Evolutionary conservation across 257 asterid species (phyloP).

Genomic region (Eustoma russellianum): DNA sequence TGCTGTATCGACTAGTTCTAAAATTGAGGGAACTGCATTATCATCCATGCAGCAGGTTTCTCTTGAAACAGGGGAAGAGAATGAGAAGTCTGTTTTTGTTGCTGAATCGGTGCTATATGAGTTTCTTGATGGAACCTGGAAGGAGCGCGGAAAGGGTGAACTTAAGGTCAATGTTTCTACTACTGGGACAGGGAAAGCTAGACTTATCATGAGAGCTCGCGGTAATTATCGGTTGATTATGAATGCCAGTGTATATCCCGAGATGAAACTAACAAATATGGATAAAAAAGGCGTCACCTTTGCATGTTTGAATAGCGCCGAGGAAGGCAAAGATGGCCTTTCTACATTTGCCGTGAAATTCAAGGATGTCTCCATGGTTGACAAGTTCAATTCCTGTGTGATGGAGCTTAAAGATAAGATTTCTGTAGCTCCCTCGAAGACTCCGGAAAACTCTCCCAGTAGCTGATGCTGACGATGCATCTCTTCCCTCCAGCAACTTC

Average conservation of each 20-base stretch:
- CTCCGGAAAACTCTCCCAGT: constrained; percentile 79
- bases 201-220: constrained; percentile 6
- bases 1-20: constrained; percentile 18
- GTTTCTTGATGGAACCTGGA: constrained; percentile 64
- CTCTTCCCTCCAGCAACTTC: too few relatives aligned
- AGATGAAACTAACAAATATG: constrained; percentile 85
- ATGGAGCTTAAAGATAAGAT: constrained; percentile 34
- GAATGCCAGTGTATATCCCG: constrained; percentile 82
- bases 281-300: constrained; percentile 87
- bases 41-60: constrained; percentile 54
- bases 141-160: constrained; percentile 94
- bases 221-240: constrained; percentile 63
- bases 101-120: constrained; percentile 71
- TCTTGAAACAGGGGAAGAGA: constrained; percentile 72
- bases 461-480: constrained; percentile 18
- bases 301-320: constrained; percentile 72
- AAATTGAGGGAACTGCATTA: constrained; percentile 38
- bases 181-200: constrained; percentile 6
- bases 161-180: constrained; percentile 55
- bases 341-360: constrained; percentile 86
- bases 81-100: constrained; percentile 52
- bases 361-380: constrained; percentile 60
- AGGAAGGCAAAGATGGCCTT: constrained; percentile 61
- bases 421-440: constrained; percentile 18
- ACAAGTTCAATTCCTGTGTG: constrained; percentile 55